These are phyloP conservation scores for Agapanthus africanus DNA, from an alignment of 106 monocot genomes.

Conservation along the genomic window DNA sequence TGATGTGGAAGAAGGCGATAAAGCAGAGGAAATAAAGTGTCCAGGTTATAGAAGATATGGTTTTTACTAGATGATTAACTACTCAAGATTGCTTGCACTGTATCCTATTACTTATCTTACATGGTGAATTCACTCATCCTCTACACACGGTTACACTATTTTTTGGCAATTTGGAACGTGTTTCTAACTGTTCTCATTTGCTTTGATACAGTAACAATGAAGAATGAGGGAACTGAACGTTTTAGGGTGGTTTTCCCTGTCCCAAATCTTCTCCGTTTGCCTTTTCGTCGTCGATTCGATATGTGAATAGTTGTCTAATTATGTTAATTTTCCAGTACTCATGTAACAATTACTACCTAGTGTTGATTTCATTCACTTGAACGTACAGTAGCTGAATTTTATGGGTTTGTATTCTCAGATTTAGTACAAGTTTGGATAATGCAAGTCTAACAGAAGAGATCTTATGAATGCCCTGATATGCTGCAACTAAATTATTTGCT, in stretches of 20 bases:
- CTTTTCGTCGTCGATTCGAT: not conserved
- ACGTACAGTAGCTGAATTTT: not conserved
- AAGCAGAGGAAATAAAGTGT: no score
- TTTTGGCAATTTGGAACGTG: not conserved
- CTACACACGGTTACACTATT: no score
- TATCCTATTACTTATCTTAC: not conserved
- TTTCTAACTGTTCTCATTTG: not conserved
- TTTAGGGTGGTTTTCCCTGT: constrained; percentile 4
- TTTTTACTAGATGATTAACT: constrained; percentile 1
- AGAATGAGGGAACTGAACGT: no score
- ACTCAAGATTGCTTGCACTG: not conserved
- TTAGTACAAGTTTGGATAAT: no score
- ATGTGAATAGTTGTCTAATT: no score
- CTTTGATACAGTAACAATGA: not conserved
- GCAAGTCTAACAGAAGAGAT: not conserved
- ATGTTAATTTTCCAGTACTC: no score
- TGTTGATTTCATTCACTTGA: no score
- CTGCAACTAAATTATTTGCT: no score
- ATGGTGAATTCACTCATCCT: no score
- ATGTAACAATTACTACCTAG: no score
- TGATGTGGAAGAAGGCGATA: not conserved
- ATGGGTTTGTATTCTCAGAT: not conserved
- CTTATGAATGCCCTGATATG: no score
- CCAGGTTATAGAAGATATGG: no score
- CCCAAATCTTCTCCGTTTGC: not conserved